Base-by-base conservation (phyloP, 2,329 filamentous ascomycete species). In the Colletotrichum gigasporum region DNA sequence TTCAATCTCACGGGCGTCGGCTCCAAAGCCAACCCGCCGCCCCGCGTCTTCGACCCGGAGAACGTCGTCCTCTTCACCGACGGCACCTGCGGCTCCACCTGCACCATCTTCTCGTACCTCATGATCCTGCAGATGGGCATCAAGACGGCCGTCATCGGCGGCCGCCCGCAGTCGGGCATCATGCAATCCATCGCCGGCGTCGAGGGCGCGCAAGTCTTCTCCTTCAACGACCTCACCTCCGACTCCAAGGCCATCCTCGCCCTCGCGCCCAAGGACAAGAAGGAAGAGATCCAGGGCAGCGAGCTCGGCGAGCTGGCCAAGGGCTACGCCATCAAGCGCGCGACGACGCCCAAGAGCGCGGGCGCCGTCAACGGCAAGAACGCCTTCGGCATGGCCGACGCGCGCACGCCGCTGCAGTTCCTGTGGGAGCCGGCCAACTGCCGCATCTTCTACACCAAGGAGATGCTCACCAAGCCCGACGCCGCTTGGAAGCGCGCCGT, bases 11-110 rank as follows among this genome's bases (percentile, higher is more conserved):
- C 79, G 4, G 82, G 82, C 32, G 79, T 78, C 48, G 74, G 77
- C 22, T 76, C 73, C 67, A 73, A 76, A 8, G 68, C 76, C 4
- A 79, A 80, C 67, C 74, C 79, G 1, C 77, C 79, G 1, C 70
- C 78, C 34, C 82, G 83, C 5, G 71, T 75, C n/a, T 87, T 88
- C 71, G 73, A 74, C 1, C 76, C 83, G 0, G 80, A 85, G 56
- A 79, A 88, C 69, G 79, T 87, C 18, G 78, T 86, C 28, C 72
- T 87, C 34, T 79, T 86, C 18, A 83, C 82, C 1, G 84, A 87
- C 67, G 84, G 84, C 30, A 82, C 82, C 56, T 88, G 85, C 69
- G 82, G 80, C 14, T 85, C 82, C 1, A 84, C 85, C 2, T 88
- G 85, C 72, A 81, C 83, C 12, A 79, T 86, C 35, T 86, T 88